Evolutionary conservation across 352 stramenopile species (phyloP), one percentile per base, ranked within the genome.

Genomic region (Phytophthora idaei): DNA sequence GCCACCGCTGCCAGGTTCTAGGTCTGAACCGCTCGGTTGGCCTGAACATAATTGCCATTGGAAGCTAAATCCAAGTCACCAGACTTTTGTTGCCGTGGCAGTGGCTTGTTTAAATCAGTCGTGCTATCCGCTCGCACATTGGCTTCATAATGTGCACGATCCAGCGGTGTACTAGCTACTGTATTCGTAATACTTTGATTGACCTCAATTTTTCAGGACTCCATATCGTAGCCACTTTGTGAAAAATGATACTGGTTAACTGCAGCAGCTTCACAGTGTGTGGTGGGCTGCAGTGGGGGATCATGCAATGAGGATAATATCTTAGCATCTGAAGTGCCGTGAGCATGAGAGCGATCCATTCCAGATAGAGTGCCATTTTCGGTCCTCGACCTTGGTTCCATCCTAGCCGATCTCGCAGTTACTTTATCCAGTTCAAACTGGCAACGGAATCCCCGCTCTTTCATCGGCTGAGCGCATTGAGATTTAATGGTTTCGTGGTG

Each of bases 341-440:
- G 34, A 48, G 17, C 42, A 27, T 29, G 42, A 29, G 17, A 28
- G 2, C 14, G 17, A 28, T 48, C 17, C 42, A 27, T 53, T 37
- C 6, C 28, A 42, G 29, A 41, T 29, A 28, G 9, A 41, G 29
- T 17, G 17, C 15, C 17, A 28, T 31, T 32, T 9, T 21, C 9
- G 10, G 15, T 50, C 7, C 5, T 50, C 25, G 28, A 21, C 21
- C 21, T 21, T 21, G 21, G 21, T 21, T 21, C 21, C 21, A 21
- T 34, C 10, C 21, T 4, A 34, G 45, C 3, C 6, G 45, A 36
- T 2, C 4, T 51, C 27, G 21, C 4, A 9, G 5, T 36, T 36
- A 51, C 49, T 31, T 56, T 45, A n/a, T 56, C 49, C n/a, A 56
- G 8, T 10, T 31, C 49, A 4, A 56, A 56, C 9, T 56, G 49